Evolutionary conservation across 1,284 basidiomycete species (phyloP).

Genomic region (Pisolithus thermaeus): DNA sequence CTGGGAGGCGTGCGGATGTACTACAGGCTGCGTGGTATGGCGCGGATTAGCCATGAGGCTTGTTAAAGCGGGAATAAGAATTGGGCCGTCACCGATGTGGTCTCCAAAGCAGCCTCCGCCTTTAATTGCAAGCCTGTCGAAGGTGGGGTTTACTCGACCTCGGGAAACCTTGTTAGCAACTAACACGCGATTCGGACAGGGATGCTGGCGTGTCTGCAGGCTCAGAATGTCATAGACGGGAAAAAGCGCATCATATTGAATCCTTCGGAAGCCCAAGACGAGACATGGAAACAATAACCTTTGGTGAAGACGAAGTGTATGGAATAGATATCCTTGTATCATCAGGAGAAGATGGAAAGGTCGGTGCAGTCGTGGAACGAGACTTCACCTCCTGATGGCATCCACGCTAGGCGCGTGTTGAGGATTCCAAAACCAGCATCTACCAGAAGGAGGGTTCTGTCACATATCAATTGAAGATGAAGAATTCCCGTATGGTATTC

Average conservation of each 20-base stretch:
- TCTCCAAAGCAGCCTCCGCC: conserved; percentile 66
- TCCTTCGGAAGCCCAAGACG: conserved; percentile 79
- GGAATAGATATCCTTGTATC: conserved; percentile 92
- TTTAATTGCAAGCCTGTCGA: conserved; percentile 89
- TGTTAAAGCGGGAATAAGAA: conserved; percentile 88
- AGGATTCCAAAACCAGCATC: conserved; percentile 88
- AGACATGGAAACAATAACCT: conserved; percentile 79
- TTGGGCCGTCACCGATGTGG: conserved; percentile 88
- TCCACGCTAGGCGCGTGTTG: conserved; percentile 65
- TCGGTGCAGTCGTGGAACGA: conserved; percentile 26
- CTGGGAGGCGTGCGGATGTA: conserved; percentile 84
- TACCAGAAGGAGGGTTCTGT: conserved; percentile 86
- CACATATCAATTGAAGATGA: conserved; percentile 97
- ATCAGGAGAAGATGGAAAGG: conserved; percentile 87
- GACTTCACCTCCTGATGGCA: conserved; percentile 1
- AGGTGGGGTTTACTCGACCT: conserved; percentile 39
- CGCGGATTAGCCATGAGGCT: conserved; percentile 82
- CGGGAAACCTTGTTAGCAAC: neutral
- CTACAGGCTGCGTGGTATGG: conserved; percentile 92
- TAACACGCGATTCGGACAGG: conserved; percentile 36
- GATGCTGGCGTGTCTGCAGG: conserved; percentile 89
- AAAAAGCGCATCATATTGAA: conserved; percentile 95
- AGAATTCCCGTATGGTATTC: conserved; percentile 92
- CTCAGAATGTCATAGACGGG: conserved; percentile 91
- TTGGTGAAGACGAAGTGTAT: conserved; percentile 94